phyloP scores from a whole-genome alignment of 768 basidiomycete species.

The Arthromyces matolae region DNA sequence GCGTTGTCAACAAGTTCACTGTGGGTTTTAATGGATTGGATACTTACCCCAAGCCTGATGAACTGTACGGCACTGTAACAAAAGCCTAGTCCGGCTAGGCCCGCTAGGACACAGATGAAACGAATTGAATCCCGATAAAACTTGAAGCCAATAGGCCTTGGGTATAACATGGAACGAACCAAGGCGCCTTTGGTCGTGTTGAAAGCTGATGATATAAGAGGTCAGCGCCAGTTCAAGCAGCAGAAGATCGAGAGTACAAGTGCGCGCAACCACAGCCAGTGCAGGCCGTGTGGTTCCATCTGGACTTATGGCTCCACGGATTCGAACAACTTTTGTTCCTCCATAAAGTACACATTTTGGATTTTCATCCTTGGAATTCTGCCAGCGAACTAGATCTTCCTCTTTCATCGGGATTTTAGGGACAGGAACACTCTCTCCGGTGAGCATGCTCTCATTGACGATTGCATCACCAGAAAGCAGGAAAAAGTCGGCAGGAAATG shows the following conservation, averaged over 20 bases:
- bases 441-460: slow-evolving; percentile 98
- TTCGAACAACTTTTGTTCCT: slow-evolving; percentile 87
- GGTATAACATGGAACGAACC: slow-evolving; percentile 96
- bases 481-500: slow-evolving; percentile 88
- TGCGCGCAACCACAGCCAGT: slow-evolving; percentile 79
- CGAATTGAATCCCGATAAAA: slow-evolving; percentile 91
- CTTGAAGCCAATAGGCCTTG: slow-evolving; percentile 98
- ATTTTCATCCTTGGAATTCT: slow-evolving; percentile 63
- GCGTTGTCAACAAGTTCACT: too few species aligned
- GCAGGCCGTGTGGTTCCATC: slow-evolving; percentile 60
- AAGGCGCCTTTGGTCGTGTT: slow-evolving; percentile 97
- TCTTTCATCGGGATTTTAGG: slow-evolving; percentile 85
- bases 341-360: slow-evolving; percentile 84
- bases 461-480: slow-evolving; percentile 95
- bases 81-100: slow-evolving; percentile 91
- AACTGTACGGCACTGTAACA: slow-evolving; percentile 91
- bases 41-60: slow-evolving; percentile 76
- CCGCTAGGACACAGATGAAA: slow-evolving; percentile 88
- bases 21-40: too few species aligned
- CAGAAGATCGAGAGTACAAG: slow-evolving; percentile 46
- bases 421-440: slow-evolving; percentile 96
- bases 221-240: background rate
- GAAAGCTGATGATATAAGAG: slow-evolving; percentile 54
- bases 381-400: slow-evolving; percentile 70
- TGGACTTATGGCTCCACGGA: slow-evolving; percentile 58